Evolutionary conservation across 306 rosid species (phyloP).

Genomic region (Quercus robur): DNA sequence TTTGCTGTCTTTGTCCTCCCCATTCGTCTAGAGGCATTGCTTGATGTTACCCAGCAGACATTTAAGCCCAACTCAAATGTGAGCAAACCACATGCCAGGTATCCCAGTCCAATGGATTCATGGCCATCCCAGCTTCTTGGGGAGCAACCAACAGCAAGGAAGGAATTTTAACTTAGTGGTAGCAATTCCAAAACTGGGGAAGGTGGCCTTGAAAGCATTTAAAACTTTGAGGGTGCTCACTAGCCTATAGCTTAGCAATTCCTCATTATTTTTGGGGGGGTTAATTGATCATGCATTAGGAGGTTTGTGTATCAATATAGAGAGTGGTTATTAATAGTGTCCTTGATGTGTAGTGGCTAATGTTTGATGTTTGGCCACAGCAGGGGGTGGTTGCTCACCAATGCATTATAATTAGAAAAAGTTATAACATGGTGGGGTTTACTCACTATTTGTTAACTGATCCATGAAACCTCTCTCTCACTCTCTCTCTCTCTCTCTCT

Average conservation of each 20-base stretch:
- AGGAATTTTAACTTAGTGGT: constrained; percentile 1
- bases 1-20: constrained; percentile 66
- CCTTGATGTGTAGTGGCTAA: background rate
- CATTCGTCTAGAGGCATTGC: constrained; percentile 26
- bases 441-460: background rate
- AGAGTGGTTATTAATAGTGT: background rate
- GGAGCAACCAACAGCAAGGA: constrained; percentile 40
- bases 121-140: constrained; percentile 83
- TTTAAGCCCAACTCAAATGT: constrained; percentile 43
- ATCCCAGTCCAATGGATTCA: constrained; percentile 73
- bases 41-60: constrained; percentile 26
- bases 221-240: background rate
- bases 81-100: constrained; percentile 89
- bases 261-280: background rate
- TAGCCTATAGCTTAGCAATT: constrained; percentile 5
- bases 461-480: background rate
- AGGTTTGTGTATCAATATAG: background rate
- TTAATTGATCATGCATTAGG: constrained; percentile 3
- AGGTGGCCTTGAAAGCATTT: constrained; percentile 10
- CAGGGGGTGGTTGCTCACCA: background rate
- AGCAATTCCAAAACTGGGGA: constrained; percentile 9
- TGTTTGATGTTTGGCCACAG: background rate
- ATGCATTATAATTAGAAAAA: background rate
- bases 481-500: background rate
- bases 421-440: background rate